A percentile compares a stretch with the other conserved stretches of the same genome.
phyloP scores from a whole-genome alignment of 2,329 filamentous ascomycete genomes.

The Colletotrichum tropicale region DNA sequence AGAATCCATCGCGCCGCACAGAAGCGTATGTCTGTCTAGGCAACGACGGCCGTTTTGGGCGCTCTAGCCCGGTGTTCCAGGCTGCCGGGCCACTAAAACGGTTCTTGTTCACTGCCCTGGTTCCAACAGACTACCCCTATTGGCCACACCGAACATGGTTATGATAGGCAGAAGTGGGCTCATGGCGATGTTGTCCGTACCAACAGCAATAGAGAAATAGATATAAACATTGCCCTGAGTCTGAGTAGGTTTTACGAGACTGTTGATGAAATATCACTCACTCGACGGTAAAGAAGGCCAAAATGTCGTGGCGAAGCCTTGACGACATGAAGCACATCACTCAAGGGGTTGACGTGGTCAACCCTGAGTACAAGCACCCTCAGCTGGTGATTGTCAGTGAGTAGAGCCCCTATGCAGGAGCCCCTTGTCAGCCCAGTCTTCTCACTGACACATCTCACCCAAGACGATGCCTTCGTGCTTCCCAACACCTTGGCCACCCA shows the following conservation, averaged over 20 bases:
- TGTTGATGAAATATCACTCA: not conserved
- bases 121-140: not conserved
- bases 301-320: not conserved
- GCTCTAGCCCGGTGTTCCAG: not conserved
- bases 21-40: not conserved
- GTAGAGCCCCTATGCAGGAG: not conserved
- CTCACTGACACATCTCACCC: not conserved
- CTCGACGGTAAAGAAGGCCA: not conserved
- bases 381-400: slow-evolving; percentile 1
- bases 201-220: not conserved
- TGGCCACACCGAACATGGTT: not conserved
- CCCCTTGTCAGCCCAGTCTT: not conserved
- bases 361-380: not conserved
- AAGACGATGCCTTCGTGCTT: not conserved
- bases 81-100: not conserved
- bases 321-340: not conserved
- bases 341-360: not conserved
- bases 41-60: not conserved
- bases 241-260: not conserved
- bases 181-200: rapidly evolving
- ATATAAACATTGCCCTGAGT: not conserved
- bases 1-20: not conserved
- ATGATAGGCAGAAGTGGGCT: not conserved
- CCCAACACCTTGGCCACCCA: not conserved
- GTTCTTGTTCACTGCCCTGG: not conserved